Conservation (phyloP, 805 yeast genomes). For the Candida argentea region DNA sequence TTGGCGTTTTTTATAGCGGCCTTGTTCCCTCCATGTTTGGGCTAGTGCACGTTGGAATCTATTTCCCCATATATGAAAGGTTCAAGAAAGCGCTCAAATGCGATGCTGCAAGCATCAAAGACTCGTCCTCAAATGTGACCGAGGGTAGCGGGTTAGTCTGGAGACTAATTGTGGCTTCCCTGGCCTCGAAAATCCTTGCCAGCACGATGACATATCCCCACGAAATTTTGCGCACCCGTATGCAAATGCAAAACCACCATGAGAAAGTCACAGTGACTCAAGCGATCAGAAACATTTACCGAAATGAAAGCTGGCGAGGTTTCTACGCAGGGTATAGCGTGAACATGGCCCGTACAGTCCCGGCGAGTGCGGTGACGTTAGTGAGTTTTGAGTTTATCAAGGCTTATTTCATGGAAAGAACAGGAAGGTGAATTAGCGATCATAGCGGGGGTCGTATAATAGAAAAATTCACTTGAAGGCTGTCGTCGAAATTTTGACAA, state of each 20-base stretch:
- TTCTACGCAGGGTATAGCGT: conserved; percentile 86
- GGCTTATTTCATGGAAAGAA: conserved; percentile 34
- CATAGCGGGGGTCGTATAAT: too few species aligned
- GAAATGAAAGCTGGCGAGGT: conserved; percentile 67
- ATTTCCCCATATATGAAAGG: conserved; percentile 87
- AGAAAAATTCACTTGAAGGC: too few species aligned
- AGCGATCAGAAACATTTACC: conserved; percentile 33
- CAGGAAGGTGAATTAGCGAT: conserved; percentile 16
- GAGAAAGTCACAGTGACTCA: conserved; percentile 13
- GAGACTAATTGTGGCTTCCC: conserved; percentile 47
- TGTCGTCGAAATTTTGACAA: too few species aligned
- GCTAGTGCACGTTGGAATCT: conserved; percentile 86
- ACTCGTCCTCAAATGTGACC: background rate
- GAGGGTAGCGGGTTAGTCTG: conserved; percentile 9
- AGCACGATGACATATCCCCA: conserved; percentile 89
- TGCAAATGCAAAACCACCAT: conserved; percentile 48
- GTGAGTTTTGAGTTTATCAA: conserved; percentile 82
- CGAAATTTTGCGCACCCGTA: conserved; percentile 84
- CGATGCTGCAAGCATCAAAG: background rate
- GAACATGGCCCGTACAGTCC: conserved; percentile 83
- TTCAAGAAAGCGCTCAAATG: conserved; percentile 43
- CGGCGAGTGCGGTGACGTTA: conserved; percentile 91
- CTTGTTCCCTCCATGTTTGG: conserved; percentile 87
- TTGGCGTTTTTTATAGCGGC: conserved; percentile 77
- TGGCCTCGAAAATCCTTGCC: conserved; percentile 80